phyloP scores from a whole-genome alignment of 2,329 filamentous ascomycete species.

The Alternaria sp. region DNA sequence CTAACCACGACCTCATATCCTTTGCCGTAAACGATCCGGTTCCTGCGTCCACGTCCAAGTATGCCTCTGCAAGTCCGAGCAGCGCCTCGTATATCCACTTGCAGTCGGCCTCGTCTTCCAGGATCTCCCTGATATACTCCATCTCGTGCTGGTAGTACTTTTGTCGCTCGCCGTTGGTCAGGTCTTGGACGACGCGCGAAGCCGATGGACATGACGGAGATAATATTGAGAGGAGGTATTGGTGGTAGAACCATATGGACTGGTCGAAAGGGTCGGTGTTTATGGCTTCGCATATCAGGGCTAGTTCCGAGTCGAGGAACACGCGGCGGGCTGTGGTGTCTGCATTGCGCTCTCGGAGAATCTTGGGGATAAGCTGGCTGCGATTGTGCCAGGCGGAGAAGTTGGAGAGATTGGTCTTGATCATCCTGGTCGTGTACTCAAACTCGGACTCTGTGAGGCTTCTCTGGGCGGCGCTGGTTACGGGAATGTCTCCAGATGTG shows the following conservation, averaged over 20 bases:
- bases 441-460: slow-evolving; percentile 84
- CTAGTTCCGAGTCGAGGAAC: slow-evolving; percentile 81
- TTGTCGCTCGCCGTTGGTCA: slow-evolving; percentile 69
- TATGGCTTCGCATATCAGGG: slow-evolving; percentile 76
- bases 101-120: slow-evolving; percentile 72
- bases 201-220: slow-evolving; percentile 61
- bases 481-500: slow-evolving; percentile 1
- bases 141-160: slow-evolving; percentile 75
- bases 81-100: slow-evolving; percentile 93
- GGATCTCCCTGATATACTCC: slow-evolving; percentile 73
- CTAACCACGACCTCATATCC: slow-evolving; percentile 64
- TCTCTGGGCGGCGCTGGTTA: slow-evolving; percentile 19
- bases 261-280: slow-evolving; percentile 94
- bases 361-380: slow-evolving; percentile 78
- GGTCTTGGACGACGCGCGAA: slow-evolving; percentile 69
- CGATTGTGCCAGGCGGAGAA: slow-evolving; percentile 97
- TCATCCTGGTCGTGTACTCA: slow-evolving; percentile 89
- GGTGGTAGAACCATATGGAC: slow-evolving; percentile 96
- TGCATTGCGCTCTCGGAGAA: slow-evolving; percentile 75
- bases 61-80: slow-evolving; percentile 75
- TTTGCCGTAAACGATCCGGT: slow-evolving; percentile 54
- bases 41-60: slow-evolving; percentile 58
- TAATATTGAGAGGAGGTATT: slow-evolving; percentile 76
- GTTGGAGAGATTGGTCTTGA: slow-evolving; percentile 84
- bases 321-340: slow-evolving; percentile 67